Conservation (phyloP, 495 filamentous ascomycete genomes). For the Tetracladium setigerum region DNA sequence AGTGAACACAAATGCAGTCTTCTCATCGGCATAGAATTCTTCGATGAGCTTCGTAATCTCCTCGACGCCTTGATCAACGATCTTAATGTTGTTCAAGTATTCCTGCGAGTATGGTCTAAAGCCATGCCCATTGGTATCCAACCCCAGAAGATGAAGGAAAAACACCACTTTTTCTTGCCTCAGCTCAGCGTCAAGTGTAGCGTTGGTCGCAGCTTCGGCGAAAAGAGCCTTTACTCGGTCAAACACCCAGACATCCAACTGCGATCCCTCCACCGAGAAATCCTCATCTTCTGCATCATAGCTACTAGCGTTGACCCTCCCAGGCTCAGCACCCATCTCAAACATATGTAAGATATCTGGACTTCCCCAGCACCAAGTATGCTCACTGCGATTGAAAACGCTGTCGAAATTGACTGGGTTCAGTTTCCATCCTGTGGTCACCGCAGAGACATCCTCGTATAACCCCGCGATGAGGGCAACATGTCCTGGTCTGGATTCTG, state of each 20-base stretch:
- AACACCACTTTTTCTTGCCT: constrained; percentile 85
- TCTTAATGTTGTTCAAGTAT: constrained; percentile 88
- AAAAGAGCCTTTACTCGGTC: constrained; percentile 86
- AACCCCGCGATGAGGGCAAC: constrained; percentile 95
- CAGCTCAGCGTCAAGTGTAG: constrained; percentile 66
- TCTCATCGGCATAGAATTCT: constrained; percentile 84
- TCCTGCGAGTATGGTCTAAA: constrained; percentile 91
- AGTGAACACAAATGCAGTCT: constrained; percentile 95
- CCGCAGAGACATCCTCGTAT: constrained; percentile 97
- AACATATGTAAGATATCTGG: constrained; percentile 99
- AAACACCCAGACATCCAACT: constrained; percentile 93
- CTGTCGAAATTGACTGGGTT: constrained; percentile 99
- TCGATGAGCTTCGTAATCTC: constrained; percentile 76
- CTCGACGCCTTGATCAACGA: constrained; percentile 84
- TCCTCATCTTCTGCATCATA: constrained; percentile 87
- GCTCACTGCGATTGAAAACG: constrained; percentile 91
- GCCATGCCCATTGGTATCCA: constrained; percentile 87
- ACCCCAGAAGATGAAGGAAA: constrained; percentile 91
- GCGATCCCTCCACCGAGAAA: constrained; percentile 71
- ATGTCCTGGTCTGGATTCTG: constrained; percentile 94
- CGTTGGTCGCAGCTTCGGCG: constrained; percentile 64
- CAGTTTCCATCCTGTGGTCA: constrained; percentile 96
- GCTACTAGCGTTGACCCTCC: constrained; percentile 72
- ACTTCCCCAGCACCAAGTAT: constrained; percentile 99
- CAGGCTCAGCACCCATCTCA: constrained; percentile 82